phyloP scores from a whole-genome alignment of 371 early-diverging fungal species.

The Mortierella sp. region DNA sequence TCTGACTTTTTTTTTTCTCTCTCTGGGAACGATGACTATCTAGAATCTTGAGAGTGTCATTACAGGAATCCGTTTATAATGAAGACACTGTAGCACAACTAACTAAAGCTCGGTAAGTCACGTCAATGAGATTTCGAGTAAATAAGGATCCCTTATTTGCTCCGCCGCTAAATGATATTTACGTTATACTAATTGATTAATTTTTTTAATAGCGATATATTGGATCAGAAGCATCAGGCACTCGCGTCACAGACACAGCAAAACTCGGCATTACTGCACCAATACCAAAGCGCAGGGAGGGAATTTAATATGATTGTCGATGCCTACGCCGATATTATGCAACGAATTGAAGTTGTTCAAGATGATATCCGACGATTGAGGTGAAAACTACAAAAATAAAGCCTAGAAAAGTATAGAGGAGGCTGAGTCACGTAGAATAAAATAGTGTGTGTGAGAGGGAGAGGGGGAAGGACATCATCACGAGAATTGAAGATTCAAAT shows the following conservation, averaged over 20 bases:
- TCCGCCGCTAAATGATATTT: neutral
- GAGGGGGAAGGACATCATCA: too few species aligned
- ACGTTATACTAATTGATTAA: neutral
- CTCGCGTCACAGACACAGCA: constrained; percentile 22
- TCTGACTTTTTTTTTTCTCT: neutral
- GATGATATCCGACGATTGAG: constrained; percentile 39
- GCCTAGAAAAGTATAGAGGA: too few species aligned
- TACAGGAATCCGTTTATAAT: constrained; percentile 25
- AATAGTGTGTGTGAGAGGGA: too few species aligned
- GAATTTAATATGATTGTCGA: constrained; percentile 48
- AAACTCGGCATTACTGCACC: constrained; percentile 20
- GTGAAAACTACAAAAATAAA: neutral
- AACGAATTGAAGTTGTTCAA: constrained; percentile 35
- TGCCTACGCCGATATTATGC: constrained; percentile 35
- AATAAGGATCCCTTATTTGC: neutral
- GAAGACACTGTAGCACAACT: constrained; percentile 13
- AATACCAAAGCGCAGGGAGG: constrained; percentile 32
- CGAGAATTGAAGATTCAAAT: too few species aligned
- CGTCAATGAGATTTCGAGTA: neutral
- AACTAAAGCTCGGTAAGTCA: constrained; percentile 22
- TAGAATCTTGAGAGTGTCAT: constrained; percentile 15
- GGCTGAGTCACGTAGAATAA: too few species aligned
- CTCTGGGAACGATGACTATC: neutral
- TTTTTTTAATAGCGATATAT: constrained; percentile 14
- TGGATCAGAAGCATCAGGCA: constrained; percentile 4